A percentile compares a stretch with the other conserved stretches of the same genome.
Evolutionary conservation across 2,329 filamentous ascomycete species (phyloP).

Genomic region (Fusarium globosum): DNA sequence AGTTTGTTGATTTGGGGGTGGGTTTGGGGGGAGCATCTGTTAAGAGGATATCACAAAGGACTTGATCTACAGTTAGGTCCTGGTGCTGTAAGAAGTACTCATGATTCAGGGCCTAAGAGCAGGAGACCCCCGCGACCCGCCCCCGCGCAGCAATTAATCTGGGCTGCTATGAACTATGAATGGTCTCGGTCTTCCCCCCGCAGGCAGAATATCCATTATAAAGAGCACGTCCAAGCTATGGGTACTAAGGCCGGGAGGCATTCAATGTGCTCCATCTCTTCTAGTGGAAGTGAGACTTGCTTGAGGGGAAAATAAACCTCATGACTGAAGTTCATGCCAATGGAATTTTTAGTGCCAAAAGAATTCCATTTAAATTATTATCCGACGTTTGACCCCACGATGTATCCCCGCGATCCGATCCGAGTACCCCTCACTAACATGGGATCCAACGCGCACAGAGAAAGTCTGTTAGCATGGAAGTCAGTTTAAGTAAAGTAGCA

Average conservation of each 20-base stretch:
- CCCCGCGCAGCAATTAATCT: conserved; percentile 18
- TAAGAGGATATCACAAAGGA: neutral
- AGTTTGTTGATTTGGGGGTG: conserved; percentile 32
- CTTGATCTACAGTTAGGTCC: neutral
- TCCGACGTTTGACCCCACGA: conserved; percentile 16
- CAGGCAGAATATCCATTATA: neutral
- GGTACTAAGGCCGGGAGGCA: neutral
- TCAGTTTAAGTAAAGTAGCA: neutral
- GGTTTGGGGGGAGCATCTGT: conserved; percentile 17
- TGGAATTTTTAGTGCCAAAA: neutral
- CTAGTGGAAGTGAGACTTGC: neutral
- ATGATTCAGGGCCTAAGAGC: neutral
- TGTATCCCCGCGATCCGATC: conserved; percentile 21
- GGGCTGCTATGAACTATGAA: neutral
- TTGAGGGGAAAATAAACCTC: neutral
- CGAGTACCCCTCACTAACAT: conserved; percentile 22
- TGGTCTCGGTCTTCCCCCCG: neutral
- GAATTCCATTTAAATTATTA: neutral
- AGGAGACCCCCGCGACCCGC: conserved; percentile 14
- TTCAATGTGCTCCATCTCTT: neutral
- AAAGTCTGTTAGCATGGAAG: neutral
- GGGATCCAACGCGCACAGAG: neutral
- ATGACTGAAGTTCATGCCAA: neutral
- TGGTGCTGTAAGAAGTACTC: neutral
- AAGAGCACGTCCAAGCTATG: conserved; percentile 5